A percentile compares a stretch with the other conserved stretches of the same genome.
Evolutionary conservation across 192 early-diverging fungal genomes (phyloP).

Genomic region (Geosiphon pyriformis): DNA sequence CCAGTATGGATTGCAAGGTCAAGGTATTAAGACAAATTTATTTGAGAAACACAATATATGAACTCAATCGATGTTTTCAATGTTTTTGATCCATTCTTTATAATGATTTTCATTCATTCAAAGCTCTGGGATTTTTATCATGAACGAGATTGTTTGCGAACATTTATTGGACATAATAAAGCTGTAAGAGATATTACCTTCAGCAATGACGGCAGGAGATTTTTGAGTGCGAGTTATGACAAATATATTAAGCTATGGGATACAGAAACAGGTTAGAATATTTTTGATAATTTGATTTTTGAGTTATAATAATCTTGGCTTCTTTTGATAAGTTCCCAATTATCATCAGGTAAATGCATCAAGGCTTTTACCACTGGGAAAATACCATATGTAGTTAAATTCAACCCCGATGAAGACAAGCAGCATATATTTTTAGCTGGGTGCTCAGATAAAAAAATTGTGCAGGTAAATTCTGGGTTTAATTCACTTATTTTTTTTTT

Average conservation of each 20-base stretch:
- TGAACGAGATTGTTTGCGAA: slow-evolving; percentile 78
- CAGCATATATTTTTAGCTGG: slow-evolving; percentile 88
- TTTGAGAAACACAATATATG: too few relatives aligned
- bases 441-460: slow-evolving; percentile 88
- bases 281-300: neutral
- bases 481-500: neutral
- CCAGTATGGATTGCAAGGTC: slow-evolving; percentile 90
- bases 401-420: slow-evolving; percentile 85
- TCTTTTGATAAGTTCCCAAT: too few relatives aligned
- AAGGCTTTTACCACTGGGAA: slow-evolving; percentile 68
- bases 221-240: slow-evolving; percentile 88
- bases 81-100: too few relatives aligned
- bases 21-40: too few relatives aligned
- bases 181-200: slow-evolving; percentile 90
- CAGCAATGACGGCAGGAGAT: slow-evolving; percentile 75
- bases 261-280: slow-evolving; percentile 77
- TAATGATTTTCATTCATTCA: neutral
- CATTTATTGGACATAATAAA: slow-evolving; percentile 88
- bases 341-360: slow-evolving; percentile 64
- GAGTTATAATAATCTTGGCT: too few relatives aligned
- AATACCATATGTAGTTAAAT: slow-evolving; percentile 83
- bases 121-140: slow-evolving; percentile 94
- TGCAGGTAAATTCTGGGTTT: slow-evolving; percentile 31
- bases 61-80: too few relatives aligned
- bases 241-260: slow-evolving; percentile 95